Base-by-base conservation (phyloP, 306 rosid genomes). In the Cercis canadensis region DNA sequence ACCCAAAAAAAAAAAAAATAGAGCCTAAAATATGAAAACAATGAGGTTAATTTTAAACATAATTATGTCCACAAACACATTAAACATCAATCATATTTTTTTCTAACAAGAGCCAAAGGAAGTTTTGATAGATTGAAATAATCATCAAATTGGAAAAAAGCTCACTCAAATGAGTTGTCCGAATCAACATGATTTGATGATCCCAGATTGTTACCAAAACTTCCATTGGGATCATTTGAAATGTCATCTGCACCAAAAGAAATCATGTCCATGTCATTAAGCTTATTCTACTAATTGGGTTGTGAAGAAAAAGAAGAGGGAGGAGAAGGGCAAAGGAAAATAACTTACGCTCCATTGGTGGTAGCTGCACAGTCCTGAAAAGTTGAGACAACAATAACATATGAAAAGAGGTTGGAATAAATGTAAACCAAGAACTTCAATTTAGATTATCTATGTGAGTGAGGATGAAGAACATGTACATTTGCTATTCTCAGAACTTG, bases 291-390 rank as follows among this genome's bases (percentile, higher is more conserved):
- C 39, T 6, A 12, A 17, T 5, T 39, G n/a, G n/a, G n/a, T n/a
- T n/a, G n/a, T 17, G n/a, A 34, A 15, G 15, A 34, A 41, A 16
- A 17, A 18, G 8, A 13, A 13, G 17, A 59, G 14, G 18, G 53
- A 73, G 12, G 54, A 32, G 15, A 15, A 13, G 7, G 14, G 7
- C 1, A 8, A 11, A 46, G 6, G 19, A 24, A 13, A 65, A 34
- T 11, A 75, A 15, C 73, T 57, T 65, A 65, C 73, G 0, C 54
- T 11, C 16, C 0, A 21, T 17, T 11, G 67, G 36, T 46, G 12
- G 7, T 12, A 11, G 32, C 4, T 29, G 52, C 52, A 3, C 32
- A 45, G 33, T 58, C 73, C 73, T 57, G 61, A 43, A 34, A 56
- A 46, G 36, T 24, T 11, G 11, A 45, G 6, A 19, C 13, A 65